Evolutionary conservation across 768 basidiomycete genomes (phyloP).

Genomic region (Mrakia hoshinonis): DNA sequence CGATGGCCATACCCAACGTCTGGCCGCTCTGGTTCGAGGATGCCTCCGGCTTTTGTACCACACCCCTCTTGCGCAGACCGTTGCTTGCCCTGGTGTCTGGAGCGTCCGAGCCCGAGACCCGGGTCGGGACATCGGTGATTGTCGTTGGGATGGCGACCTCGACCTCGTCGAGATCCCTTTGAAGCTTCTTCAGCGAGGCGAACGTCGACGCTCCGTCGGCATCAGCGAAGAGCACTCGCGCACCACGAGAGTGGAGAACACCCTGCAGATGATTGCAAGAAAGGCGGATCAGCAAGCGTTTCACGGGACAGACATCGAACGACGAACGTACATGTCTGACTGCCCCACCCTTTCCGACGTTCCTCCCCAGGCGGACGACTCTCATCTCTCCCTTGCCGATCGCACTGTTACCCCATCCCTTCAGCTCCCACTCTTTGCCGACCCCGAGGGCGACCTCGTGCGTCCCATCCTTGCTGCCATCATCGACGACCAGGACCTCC

Average conservation of each 20-base stretch:
- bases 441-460: slow-evolving; percentile 56
- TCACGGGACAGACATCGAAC: not conserved
- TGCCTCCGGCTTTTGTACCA: not conserved
- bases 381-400: slow-evolving; percentile 49
- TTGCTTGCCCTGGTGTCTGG: not conserved
- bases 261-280: slow-evolving; percentile 43
- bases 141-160: slow-evolving; percentile 33
- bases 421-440: slow-evolving; percentile 49
- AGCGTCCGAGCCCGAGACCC: not conserved
- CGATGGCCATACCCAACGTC: slow-evolving; percentile 55
- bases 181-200: slow-evolving; percentile 68
- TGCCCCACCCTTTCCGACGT: slow-evolving; percentile 86
- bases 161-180: slow-evolving; percentile 61
- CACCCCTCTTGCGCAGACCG: not conserved
- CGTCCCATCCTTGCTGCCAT: slow-evolving; percentile 75
- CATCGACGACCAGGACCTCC: slow-evolving; percentile 83
- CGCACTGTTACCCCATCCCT: slow-evolving; percentile 34
- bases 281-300: not conserved
- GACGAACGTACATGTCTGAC: slow-evolving; percentile 56
- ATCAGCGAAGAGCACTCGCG: slow-evolving; percentile 78
- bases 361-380: slow-evolving; percentile 66
- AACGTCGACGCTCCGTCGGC: slow-evolving; percentile 90
- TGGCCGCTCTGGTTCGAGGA: slow-evolving; percentile 41
- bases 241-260: slow-evolving; percentile 70
- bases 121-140: not conserved